These are phyloP conservation scores for Favolaschia claudopus DNA, from an alignment of 768 basidiomycete species.

Conservation along the genomic window DNA sequence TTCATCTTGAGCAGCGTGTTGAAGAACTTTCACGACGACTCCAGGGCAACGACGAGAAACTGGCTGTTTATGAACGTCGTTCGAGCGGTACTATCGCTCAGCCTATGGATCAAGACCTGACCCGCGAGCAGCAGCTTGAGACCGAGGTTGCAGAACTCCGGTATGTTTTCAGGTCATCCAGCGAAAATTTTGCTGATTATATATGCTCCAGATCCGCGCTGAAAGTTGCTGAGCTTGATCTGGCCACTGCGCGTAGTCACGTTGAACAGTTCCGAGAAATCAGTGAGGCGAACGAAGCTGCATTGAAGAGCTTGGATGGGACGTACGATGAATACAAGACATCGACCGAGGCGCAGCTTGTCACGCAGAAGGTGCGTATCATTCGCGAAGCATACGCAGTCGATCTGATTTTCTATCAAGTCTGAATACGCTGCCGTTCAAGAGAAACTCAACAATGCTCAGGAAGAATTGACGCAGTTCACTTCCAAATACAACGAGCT, in stretches of 20 bases:
- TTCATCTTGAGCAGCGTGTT: conserved; percentile 77
- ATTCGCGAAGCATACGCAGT: background rate
- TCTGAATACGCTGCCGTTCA: conserved; percentile 53
- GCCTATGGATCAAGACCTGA: conserved; percentile 52
- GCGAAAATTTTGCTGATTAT: background rate
- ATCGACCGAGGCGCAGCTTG: conserved; percentile 72
- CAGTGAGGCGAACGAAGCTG: conserved; percentile 81
- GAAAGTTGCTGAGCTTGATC: conserved; percentile 80
- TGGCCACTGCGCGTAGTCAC: conserved; percentile 72
- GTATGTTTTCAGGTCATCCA: conserved; percentile 45
- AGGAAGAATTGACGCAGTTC: conserved; percentile 61
- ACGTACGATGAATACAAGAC: conserved; percentile 85
- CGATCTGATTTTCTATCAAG: background rate
- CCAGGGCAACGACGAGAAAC: conserved; percentile 83
- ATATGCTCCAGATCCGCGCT: conserved; percentile 63
- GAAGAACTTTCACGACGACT: conserved; percentile 67
- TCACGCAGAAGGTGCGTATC: conserved; percentile 67
- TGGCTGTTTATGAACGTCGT: conserved; percentile 85
- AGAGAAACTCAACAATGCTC: conserved; percentile 62
- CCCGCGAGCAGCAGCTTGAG: conserved; percentile 81
- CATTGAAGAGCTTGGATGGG: conserved; percentile 69
- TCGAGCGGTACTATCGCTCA: conserved; percentile 43
- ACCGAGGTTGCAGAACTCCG: conserved; percentile 86
- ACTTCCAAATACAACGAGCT: conserved; percentile 61
- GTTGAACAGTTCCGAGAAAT: conserved; percentile 89